Evolutionary conservation across 2,329 filamentous ascomycete species (phyloP).

Genomic region (Trichoderma simmonsii): DNA sequence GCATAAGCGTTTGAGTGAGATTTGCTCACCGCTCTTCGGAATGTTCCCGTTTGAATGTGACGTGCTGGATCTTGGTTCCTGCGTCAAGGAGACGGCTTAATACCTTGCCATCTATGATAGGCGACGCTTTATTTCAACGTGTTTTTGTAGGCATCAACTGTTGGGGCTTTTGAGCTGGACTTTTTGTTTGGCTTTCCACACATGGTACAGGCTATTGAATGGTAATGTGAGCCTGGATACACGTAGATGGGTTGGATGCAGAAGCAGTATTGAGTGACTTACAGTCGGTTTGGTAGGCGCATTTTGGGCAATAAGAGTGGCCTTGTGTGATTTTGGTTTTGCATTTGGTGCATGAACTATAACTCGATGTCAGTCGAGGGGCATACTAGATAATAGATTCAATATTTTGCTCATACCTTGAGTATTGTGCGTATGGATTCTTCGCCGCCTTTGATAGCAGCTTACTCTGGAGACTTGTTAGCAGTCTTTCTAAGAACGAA

Average conservation of each 20-base stretch:
- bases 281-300: constrained; percentile 62
- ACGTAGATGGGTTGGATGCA: not conserved
- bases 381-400: too few relatives aligned
- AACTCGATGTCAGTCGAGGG: not conserved
- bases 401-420: constrained; percentile 27
- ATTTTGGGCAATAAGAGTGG: constrained; percentile 58
- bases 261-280: constrained; percentile 25
- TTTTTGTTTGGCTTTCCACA: constrained; percentile 60
- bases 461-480: constrained; percentile 49
- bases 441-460: constrained; percentile 61
- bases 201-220: constrained; percentile 55
- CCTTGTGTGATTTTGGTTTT: constrained; percentile 63
- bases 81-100: not conserved
- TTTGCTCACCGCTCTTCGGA: not conserved
- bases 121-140: constrained; percentile 49
- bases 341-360: constrained; percentile 57
- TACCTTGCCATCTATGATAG: not conserved
- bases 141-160: constrained; percentile 60
- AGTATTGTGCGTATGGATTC: constrained; percentile 63
- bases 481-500: not conserved
- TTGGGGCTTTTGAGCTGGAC: constrained; percentile 47
- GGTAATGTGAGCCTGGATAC: constrained; percentile 17
- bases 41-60: not conserved
- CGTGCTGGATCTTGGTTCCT: not conserved
- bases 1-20: not conserved